These are phyloP conservation scores for Clitoria ternatea DNA, from an alignment of 306 rosid genomes.

Conservation along the genomic window DNA sequence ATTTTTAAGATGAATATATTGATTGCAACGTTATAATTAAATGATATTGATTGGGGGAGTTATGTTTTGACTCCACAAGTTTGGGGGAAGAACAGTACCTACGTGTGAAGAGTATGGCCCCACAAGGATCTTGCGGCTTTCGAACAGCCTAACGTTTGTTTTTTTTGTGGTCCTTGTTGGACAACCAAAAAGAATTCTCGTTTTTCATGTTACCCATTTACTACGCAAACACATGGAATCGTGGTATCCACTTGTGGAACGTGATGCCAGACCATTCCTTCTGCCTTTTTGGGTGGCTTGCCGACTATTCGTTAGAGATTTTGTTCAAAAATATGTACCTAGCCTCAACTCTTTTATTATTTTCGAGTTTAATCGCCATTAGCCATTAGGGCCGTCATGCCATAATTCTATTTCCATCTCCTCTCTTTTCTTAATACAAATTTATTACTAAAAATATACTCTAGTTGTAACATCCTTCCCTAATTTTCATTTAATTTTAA, in stretches of 20 bases:
- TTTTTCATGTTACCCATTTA: neutral
- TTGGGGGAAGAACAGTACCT: neutral
- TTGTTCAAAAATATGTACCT: no score
- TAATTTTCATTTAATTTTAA: no score
- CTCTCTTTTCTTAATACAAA: no score
- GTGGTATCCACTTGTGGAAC: neutral
- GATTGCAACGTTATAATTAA: no score
- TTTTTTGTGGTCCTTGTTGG: neutral
- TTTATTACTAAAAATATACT: no score
- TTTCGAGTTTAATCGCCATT: no score
- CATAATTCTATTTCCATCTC: no score
- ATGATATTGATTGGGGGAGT: no score
- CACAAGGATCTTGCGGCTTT: slow-evolving; percentile 20
- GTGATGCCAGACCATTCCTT: neutral
- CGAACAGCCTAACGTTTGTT: neutral
- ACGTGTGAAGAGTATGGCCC: neutral
- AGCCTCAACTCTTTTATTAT: neutral
- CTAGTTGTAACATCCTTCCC: no score
- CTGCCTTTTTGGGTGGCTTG: neutral
- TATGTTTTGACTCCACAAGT: slow-evolving; percentile 39
- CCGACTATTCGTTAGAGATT: neutral
- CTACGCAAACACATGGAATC: slow-evolving; percentile 3
- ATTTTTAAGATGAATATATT: no score
- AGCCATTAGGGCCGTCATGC: no score
- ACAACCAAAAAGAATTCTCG: neutral